Conservation (phyloP, 2,329 filamentous ascomycete species). For the Ilyonectria sp. region DNA sequence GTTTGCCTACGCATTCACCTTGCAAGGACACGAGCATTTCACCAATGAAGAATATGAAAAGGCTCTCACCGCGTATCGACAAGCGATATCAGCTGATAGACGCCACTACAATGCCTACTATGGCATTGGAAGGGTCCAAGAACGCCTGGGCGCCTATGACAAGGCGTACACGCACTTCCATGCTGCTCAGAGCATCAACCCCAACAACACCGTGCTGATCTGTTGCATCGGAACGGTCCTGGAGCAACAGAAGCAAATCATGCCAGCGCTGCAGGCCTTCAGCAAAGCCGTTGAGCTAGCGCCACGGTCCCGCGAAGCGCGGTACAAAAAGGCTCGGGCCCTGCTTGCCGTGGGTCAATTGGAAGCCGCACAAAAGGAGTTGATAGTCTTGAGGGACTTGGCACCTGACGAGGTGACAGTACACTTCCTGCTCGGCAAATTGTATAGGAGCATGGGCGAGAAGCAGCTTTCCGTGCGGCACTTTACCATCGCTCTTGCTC, state of each 20-base stretch:
- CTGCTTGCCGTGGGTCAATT: slow-evolving; percentile 82
- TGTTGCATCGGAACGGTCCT: slow-evolving; percentile 93
- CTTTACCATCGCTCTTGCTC: slow-evolving; percentile 93
- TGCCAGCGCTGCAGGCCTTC: slow-evolving; percentile 85
- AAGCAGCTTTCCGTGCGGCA: slow-evolving; percentile 89
- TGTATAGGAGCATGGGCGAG: slow-evolving; percentile 81
- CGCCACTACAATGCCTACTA: slow-evolving; percentile 99
- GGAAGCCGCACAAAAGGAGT: slow-evolving; percentile 82
- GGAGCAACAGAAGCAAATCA: slow-evolving; percentile 88
- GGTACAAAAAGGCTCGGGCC: slow-evolving; percentile 93
- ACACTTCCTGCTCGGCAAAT: slow-evolving; percentile 91
- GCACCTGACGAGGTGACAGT: slow-evolving; percentile 96
- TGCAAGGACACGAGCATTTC: slow-evolving; percentile 96
- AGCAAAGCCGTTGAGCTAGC: slow-evolving; percentile 86
- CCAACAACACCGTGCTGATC: slow-evolving; percentile 91
- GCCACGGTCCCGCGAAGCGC: slow-evolving; percentile 84
- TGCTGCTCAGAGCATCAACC: slow-evolving; percentile 90
- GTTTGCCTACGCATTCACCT: slow-evolving; percentile 95
- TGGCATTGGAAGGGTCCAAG: slow-evolving; percentile 85
- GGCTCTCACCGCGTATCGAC: slow-evolving; percentile 88
- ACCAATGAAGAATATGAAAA: slow-evolving; percentile 98
- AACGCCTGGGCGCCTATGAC: slow-evolving; percentile 91
- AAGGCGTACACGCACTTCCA: slow-evolving; percentile 94
- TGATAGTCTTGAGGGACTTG: slow-evolving; percentile 90
- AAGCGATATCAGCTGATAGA: slow-evolving; percentile 86